Percentiles rank a stretch among this genome's conserved stretches.
Conservation (phyloP, 495 filamentous ascomycete genomes). For the Lasiosphaeris hirsuta region DNA sequence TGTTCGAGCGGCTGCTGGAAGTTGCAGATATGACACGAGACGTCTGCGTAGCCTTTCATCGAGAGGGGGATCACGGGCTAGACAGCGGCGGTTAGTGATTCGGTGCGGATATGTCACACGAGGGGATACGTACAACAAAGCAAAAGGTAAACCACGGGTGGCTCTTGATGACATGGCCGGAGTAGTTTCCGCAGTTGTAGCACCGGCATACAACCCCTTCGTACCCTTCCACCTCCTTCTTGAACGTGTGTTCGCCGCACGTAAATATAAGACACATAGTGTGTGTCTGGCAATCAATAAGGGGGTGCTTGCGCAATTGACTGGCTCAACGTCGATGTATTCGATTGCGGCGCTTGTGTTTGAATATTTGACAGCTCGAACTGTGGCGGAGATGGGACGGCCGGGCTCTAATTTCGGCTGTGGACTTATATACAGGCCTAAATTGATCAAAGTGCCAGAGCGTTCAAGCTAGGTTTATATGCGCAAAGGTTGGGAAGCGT, state of each 20-base stretch:
- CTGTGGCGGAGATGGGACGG: too few relatives aligned
- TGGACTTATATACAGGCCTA: too few relatives aligned
- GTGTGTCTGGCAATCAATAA: too few relatives aligned
- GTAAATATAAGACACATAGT: conserved; percentile 57
- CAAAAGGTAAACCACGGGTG: conserved; percentile 59
- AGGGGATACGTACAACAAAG: conserved; percentile 40
- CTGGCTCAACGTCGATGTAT: too few relatives aligned
- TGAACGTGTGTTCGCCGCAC: conserved; percentile 56
- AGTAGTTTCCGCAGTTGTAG: conserved; percentile 55
- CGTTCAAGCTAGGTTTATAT: too few relatives aligned
- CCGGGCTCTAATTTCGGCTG: too few relatives aligned
- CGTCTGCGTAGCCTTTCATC: conserved; percentile 53
- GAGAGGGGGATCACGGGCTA: conserved; percentile 55
- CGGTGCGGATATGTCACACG: too few relatives aligned
- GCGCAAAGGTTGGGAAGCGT: too few relatives aligned
- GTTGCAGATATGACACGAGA: conserved; percentile 53
- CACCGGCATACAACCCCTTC: conserved; percentile 53
- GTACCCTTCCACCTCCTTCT: conserved; percentile 52
- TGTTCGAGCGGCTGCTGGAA: conserved; percentile 54
- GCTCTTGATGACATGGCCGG: conserved; percentile 48
- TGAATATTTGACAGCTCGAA: too few relatives aligned
- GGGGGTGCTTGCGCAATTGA: too few relatives aligned
- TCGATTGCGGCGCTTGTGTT: too few relatives aligned
- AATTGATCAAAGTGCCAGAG: too few relatives aligned
- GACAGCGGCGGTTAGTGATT: conserved; percentile 9